These are phyloP conservation scores for Aspergillus biplanus DNA, from an alignment of 495 filamentous ascomycete genomes.

Conservation along the genomic window DNA sequence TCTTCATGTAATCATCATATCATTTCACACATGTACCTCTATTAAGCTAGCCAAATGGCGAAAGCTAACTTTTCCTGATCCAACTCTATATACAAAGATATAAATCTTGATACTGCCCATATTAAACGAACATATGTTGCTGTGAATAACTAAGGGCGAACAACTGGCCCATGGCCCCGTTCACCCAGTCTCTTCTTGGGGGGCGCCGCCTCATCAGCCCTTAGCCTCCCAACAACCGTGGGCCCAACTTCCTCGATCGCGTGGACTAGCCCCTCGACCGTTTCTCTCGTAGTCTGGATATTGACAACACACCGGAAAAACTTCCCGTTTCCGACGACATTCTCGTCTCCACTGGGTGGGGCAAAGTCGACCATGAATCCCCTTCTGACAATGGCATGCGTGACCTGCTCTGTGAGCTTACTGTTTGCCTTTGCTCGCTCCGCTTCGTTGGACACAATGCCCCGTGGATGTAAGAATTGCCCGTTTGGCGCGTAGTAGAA, in stretches of 20 bases:
- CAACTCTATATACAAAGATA: background rate
- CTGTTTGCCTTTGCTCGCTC: conserved; percentile 65
- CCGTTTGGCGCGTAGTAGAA: conserved; percentile 79
- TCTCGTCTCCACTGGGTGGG: conserved; percentile 59
- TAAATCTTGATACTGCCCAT: background rate
- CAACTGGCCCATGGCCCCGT: conserved; percentile 42
- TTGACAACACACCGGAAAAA: conserved; percentile 93
- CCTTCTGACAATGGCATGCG: conserved; percentile 61
- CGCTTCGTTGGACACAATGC: conserved; percentile 39
- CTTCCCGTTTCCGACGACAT: conserved; percentile 63
- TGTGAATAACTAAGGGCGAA: conserved; percentile 30
- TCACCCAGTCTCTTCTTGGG: conserved; percentile 33
- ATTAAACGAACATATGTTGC: background rate
- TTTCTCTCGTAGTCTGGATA: conserved; percentile 68
- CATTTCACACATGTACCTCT: background rate
- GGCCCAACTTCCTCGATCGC: conserved; percentile 70
- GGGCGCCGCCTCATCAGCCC: conserved; percentile 20
- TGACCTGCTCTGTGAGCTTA: conserved; percentile 68
- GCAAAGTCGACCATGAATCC: conserved; percentile 97
- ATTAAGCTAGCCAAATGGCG: background rate
- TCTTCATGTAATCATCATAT: conserved; percentile 1
- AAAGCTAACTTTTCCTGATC: background rate
- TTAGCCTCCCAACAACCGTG: conserved; percentile 46
- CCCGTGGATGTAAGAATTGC: conserved; percentile 44
- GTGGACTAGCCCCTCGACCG: conserved; percentile 75